A percentile compares a stretch with the other conserved stretches of the same genome.
Evolutionary conservation across 352 stramenopile species (phyloP).

Genomic region (Globisporangium rhizosaccharum): DNA sequence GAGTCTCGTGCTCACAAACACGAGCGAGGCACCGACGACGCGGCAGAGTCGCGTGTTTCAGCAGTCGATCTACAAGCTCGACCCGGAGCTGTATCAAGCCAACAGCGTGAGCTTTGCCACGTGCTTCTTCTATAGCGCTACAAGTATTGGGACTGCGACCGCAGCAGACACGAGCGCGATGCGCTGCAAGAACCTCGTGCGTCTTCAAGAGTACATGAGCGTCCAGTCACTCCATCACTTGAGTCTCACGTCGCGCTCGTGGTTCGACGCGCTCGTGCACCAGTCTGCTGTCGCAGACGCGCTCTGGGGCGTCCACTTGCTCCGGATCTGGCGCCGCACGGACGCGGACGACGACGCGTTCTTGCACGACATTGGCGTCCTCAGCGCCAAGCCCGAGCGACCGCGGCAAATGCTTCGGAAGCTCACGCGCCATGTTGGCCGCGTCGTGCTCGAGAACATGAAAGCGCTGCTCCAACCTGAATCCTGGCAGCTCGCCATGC

Average conservation of each 20-base stretch:
- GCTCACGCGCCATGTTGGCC: constrained; percentile 40
- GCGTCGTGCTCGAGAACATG: constrained; percentile 42
- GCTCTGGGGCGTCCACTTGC: constrained; percentile 41
- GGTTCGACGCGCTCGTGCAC: constrained; percentile 41
- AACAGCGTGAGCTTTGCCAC: constrained; percentile 22
- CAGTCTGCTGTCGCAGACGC: constrained; percentile 29
- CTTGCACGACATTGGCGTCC: constrained; percentile 31
- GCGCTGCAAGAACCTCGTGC: constrained; percentile 33
- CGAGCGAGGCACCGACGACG: background rate
- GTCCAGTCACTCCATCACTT: constrained; percentile 34
- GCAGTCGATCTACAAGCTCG: constrained; percentile 40
- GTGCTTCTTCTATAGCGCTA: constrained; percentile 18
- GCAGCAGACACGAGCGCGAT: constrained; percentile 1
- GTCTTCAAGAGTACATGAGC: constrained; percentile 38
- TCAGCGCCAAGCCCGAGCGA: constrained; percentile 29
- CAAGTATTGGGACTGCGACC: background rate
- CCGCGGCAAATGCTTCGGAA: constrained; percentile 42
- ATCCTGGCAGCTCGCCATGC: constrained; percentile 46
- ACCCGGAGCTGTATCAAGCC: constrained; percentile 34
- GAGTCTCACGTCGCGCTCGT: constrained; percentile 38
- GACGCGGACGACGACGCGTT: constrained; percentile 27
- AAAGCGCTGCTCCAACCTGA: constrained; percentile 41
- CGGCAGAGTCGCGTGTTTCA: constrained; percentile 18
- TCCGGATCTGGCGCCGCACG: constrained; percentile 32
- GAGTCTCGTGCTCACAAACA: constrained; percentile 7